Evolutionary conservation across 139 green algal species (phyloP).

Genomic region (Chlamydomonas schloesseri): DNA sequence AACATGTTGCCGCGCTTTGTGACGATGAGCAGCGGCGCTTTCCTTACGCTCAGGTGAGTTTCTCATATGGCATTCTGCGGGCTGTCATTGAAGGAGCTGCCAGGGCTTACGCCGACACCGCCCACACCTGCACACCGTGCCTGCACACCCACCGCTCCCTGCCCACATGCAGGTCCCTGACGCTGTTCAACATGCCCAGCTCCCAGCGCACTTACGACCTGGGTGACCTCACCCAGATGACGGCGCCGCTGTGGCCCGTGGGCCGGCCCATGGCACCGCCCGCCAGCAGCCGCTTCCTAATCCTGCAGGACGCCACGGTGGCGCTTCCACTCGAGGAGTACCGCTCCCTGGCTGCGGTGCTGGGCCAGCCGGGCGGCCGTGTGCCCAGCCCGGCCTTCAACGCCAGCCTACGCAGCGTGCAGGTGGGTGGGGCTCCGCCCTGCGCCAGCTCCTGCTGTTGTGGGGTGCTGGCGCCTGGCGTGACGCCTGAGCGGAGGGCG

Average conservation of each 20-base stretch:
- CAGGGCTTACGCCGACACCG: too few species aligned
- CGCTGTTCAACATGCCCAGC: conserved; percentile 36
- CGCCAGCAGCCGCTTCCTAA: not conserved
- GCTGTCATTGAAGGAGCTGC: too few species aligned
- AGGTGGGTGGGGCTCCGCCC: not conserved
- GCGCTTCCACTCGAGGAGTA: conserved; percentile 13
- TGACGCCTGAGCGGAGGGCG: too few species aligned
- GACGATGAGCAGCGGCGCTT: not conserved
- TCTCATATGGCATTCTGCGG: too few species aligned
- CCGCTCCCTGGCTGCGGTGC: not conserved
- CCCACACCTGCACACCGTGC: too few species aligned
- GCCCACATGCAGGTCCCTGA: conserved; percentile 25
- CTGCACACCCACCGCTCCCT: too few species aligned
- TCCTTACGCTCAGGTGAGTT: conserved; percentile 15
- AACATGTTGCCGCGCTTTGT: conserved; percentile 6
- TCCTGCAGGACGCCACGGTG: not conserved
- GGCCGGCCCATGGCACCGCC: not conserved
- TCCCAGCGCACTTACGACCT: conserved; percentile 1
- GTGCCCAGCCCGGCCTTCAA: not conserved
- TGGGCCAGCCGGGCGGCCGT: not conserved
- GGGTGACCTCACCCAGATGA: not conserved
- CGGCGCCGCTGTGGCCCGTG: conserved; percentile 31
- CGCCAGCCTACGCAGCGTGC: not conserved
- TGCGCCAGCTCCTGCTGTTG: too few species aligned
- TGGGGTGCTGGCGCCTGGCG: too few species aligned